A percentile compares a stretch with the other conserved stretches of the same genome.
Conservation (phyloP, 306 rosid species). For the Lathyrus sativus region DNA sequence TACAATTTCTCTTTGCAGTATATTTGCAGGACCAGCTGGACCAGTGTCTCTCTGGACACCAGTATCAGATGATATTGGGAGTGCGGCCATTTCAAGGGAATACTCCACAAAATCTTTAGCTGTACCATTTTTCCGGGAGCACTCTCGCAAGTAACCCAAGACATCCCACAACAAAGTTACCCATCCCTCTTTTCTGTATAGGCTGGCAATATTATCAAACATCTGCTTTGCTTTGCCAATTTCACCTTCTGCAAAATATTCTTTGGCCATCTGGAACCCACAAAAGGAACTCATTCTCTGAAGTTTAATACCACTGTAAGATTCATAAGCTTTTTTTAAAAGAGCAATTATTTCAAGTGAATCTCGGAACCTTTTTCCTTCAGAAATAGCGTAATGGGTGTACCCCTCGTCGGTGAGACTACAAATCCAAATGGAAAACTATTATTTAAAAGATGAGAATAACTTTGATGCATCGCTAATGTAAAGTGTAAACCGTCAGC, state of each 20-base stretch:
- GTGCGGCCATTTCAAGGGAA: slow-evolving; percentile 96
- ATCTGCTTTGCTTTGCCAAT: slow-evolving; percentile 62
- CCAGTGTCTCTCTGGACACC: slow-evolving; percentile 66
- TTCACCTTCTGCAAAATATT: slow-evolving; percentile 75
- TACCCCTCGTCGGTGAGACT: slow-evolving; percentile 89
- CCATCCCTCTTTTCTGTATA: slow-evolving; percentile 98
- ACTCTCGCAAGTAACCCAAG: slow-evolving; percentile 86
- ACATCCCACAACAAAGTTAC: slow-evolving; percentile 88
- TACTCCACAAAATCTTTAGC: slow-evolving; percentile 82
- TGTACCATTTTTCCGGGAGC: slow-evolving; percentile 63
- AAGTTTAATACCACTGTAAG: slow-evolving; percentile 56
- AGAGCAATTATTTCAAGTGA: slow-evolving; percentile 85
- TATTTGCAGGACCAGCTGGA: slow-evolving; percentile 81
- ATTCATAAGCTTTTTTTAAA: slow-evolving; percentile 75
- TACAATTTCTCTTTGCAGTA: slow-evolving; percentile 65
- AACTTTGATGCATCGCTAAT: too few species aligned
- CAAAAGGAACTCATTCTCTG: slow-evolving; percentile 80
- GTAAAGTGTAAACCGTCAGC: too few species aligned
- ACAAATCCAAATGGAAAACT: slow-evolving; percentile 46
- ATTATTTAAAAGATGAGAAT: slow-evolving; percentile 31
- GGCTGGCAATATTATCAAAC: slow-evolving; percentile 68
- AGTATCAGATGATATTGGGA: slow-evolving; percentile 66
- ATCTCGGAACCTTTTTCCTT: slow-evolving; percentile 85
- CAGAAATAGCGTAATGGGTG: slow-evolving; percentile 59
- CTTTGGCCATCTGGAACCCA: slow-evolving; percentile 84